Percentiles rank a stretch among this genome's conserved stretches.
These are phyloP conservation scores for Fusarium sacchari DNA, from an alignment of 2,329 filamentous ascomycete genomes.

Conservation along the genomic window DNA sequence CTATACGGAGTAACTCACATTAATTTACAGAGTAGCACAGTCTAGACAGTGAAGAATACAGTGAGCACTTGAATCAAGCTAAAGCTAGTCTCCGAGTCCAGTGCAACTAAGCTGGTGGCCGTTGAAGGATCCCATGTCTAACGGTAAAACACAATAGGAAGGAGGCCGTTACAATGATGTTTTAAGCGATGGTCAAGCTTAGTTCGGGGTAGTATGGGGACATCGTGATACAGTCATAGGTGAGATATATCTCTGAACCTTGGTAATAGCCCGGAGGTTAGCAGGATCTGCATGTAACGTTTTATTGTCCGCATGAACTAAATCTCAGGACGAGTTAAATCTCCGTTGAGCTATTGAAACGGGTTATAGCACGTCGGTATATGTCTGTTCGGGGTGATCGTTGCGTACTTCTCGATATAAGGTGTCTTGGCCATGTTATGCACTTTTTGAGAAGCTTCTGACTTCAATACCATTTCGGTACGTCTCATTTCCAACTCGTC, in stretches of 20 bases:
- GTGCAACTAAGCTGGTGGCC: neutral
- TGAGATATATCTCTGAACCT: neutral
- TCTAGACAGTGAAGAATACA: neutral
- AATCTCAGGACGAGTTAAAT: neutral
- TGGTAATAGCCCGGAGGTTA: neutral
- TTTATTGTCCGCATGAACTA: neutral
- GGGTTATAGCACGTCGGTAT: neutral
- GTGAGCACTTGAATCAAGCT: neutral
- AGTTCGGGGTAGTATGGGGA: neutral
- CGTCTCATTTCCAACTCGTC: fast-evolving
- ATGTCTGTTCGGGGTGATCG: neutral
- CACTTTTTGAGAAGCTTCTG: neutral
- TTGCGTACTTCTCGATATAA: neutral
- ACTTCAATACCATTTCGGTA: neutral
- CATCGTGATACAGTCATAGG: neutral
- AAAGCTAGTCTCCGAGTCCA: neutral
- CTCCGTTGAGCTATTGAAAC: neutral
- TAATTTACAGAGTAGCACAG: neutral
- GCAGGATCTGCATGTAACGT: neutral
- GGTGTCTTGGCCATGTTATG: neutral
- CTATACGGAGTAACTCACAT: neutral
- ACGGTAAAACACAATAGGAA: neutral
- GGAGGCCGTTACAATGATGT: neutral
- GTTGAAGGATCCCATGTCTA: neutral
- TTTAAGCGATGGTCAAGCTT: neutral